Percentiles rank a stretch among this genome's conserved stretches.
Conservation (phyloP, 2,329 filamentous ascomycete genomes). For the Penicillium sp. region DNA sequence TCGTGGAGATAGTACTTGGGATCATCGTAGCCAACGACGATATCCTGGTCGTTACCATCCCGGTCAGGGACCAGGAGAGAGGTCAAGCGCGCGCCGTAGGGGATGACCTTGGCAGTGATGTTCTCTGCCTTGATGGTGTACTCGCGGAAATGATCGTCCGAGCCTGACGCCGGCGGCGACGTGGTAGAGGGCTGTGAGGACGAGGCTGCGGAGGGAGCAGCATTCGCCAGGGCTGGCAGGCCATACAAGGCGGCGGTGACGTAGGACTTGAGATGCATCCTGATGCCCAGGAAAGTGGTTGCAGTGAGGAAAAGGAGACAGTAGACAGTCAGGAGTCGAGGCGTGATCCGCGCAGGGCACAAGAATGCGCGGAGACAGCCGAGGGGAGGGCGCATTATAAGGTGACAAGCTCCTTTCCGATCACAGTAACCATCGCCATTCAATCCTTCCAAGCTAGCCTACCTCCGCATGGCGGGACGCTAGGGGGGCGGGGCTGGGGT, state of each 20-base stretch:
- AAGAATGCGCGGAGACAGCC: slow-evolving; percentile 32
- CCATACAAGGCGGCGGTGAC: slow-evolving; percentile 38
- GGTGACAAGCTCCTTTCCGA: slow-evolving; percentile 18
- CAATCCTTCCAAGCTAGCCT: slow-evolving; percentile 13
- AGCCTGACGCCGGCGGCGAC: slow-evolving; percentile 16
- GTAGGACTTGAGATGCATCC: slow-evolving; percentile 43
- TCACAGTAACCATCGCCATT: slow-evolving; percentile 20
- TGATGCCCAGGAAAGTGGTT: slow-evolving; percentile 33
- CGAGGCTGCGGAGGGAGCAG: slow-evolving; percentile 19
- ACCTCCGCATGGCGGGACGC: slow-evolving; percentile 29
- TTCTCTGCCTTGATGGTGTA: slow-evolving; percentile 53
- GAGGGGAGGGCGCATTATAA: slow-evolving; percentile 32
- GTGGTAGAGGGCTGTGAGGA: slow-evolving; percentile 6
- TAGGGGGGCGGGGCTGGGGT: slow-evolving; percentile 26
- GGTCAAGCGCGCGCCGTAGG: slow-evolving; percentile 53
- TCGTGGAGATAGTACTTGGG: slow-evolving; percentile 50
- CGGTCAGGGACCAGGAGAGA: slow-evolving; percentile 56
- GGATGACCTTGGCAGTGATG: slow-evolving; percentile 54
- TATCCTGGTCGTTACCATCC: slow-evolving; percentile 53
- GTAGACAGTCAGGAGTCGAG: slow-evolving; percentile 34
- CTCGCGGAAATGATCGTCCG: slow-evolving; percentile 41
- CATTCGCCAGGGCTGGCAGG: slow-evolving; percentile 34
- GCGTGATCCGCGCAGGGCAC: slow-evolving; percentile 34
- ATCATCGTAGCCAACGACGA: slow-evolving; percentile 57
- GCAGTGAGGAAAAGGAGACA: slow-evolving; percentile 35